Evolutionary conservation across 176 grass and related monocot genomes (phyloP), one percentile per base, ranked within the genome.

Genomic region (Oryza rufipogon): DNA sequence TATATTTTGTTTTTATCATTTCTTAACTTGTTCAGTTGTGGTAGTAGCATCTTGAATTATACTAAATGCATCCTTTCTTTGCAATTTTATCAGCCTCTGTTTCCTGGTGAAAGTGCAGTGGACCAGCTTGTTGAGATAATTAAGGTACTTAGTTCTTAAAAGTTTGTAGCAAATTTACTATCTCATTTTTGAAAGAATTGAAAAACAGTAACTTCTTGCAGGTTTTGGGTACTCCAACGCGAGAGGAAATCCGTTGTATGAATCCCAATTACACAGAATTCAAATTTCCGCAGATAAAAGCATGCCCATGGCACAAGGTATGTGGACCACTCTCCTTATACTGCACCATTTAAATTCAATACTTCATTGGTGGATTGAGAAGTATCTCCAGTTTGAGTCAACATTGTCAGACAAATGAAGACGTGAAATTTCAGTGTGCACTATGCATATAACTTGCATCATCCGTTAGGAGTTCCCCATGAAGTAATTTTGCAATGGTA

Each of bases 121-220:
- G 87, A 92, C 73, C 90, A 92, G 83, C 90, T 92, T 81, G 90
- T 92, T 25, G 83, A 92, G 80, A 92, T 92, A 76, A 92, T 92
- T 49, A 92, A 89, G 83, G 90, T 92, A 86, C 23, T 44, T 78
- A 13, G 13, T 72, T 39, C n/a, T 78, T 11, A 25, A 71, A 75
- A 49, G 48, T 73, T 77, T 30, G 10, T 30, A 39, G 10, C 30
- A 2, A 52, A 28, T 28, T 39, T 30, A 7, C 1, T 36, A 6
- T 73, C 49, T 8, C 23, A 63, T 68, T 61, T 60, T n/a, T 17
- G 13, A 63, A 63, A 79, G 26, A 72, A 72, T 72, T 79, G 25
- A 86, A 63, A 19, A 64, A 49, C 46, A 25, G 3, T 71, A 5
- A 47, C 30, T 71, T 32, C 34, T 79, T 78, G 30, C 71, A 92